Percentiles rank a stretch among this genome's conserved stretches.
These are phyloP conservation scores for Venturiaceae sp. DNA, from an alignment of 2,329 filamentous ascomycete genomes.

Conservation along the genomic window DNA sequence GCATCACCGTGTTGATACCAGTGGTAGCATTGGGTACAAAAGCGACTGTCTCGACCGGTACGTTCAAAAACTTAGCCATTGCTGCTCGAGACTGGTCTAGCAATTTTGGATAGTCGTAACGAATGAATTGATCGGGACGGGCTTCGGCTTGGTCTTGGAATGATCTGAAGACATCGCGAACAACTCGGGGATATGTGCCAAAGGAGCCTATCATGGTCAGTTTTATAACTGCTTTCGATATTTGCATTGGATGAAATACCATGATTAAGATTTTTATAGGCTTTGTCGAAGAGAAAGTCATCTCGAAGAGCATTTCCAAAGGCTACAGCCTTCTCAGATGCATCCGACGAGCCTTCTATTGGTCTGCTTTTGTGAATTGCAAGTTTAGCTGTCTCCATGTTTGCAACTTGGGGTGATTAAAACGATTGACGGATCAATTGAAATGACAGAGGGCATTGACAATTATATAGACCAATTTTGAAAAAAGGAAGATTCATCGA, in stretches of 20 bases:
- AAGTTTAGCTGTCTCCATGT: background rate
- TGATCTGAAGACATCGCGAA: slow-evolving; percentile 50
- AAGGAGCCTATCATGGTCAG: slow-evolving; percentile 53
- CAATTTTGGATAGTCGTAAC: slow-evolving; percentile 52
- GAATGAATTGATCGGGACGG: slow-evolving; percentile 66
- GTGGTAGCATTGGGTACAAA: slow-evolving; percentile 76
- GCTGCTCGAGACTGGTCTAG: slow-evolving; percentile 56
- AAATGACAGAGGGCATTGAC: background rate
- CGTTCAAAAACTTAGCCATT: slow-evolving; percentile 57
- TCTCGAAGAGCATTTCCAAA: slow-evolving; percentile 48
- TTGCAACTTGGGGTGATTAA: too few relatives aligned
- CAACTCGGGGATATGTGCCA: slow-evolving; percentile 58
- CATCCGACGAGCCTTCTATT: background rate
- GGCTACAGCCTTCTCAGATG: slow-evolving; percentile 10
- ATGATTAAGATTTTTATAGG: slow-evolving; percentile 70
- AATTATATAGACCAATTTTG: background rate
- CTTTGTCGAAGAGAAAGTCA: slow-evolving; percentile 59
- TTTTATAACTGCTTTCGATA: too few relatives aligned
- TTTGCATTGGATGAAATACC: slow-evolving; percentile 36
- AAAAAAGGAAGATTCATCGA: background rate
- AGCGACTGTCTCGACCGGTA: slow-evolving; percentile 56
- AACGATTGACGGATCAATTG: background rate
- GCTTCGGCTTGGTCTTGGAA: slow-evolving; percentile 60
- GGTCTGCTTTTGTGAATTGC: background rate
- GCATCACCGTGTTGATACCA: slow-evolving; percentile 69